phyloP scores from a whole-genome alignment of 331 rosid genomes.

The Malus hybrid region DNA sequence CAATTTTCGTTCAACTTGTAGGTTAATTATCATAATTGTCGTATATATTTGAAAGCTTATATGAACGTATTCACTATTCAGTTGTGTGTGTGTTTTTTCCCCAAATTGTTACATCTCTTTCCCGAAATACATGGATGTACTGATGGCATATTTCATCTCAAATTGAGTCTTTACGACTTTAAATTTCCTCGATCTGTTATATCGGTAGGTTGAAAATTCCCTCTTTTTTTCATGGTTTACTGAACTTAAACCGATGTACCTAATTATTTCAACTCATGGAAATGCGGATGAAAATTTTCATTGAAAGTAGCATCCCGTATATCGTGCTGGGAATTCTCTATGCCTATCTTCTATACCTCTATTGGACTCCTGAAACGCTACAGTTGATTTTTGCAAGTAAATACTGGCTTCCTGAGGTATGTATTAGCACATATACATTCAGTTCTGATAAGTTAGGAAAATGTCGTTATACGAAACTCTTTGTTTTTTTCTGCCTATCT shows the following conservation, averaged over 20 bases:
- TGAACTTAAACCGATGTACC: neutral
- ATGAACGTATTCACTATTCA: neutral
- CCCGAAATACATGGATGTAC: neutral
- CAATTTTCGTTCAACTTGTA: neutral
- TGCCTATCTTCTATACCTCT: constrained; percentile 72
- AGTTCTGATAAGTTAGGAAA: neutral
- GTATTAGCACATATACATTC: constrained; percentile 19
- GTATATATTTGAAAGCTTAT: neutral
- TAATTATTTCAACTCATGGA: constrained; percentile 20
- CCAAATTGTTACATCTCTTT: neutral
- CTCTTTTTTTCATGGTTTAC: neutral
- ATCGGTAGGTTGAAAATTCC: neutral
- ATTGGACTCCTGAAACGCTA: constrained; percentile 88
- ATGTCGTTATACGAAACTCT: neutral
- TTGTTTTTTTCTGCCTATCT: constrained; percentile 1
- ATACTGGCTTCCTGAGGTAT: constrained; percentile 86
- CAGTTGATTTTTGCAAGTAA: constrained; percentile 67
- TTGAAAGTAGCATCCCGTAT: constrained; percentile 67
- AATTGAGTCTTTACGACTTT: neutral
- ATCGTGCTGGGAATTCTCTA: constrained; percentile 74
- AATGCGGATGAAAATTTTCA: constrained; percentile 69
- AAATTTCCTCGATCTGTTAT: neutral
- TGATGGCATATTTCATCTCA: neutral
- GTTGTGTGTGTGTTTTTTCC: neutral
- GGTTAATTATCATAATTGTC: neutral